Evolutionary conservation across 2,329 filamentous ascomycete species (phyloP).

Genomic region (Fusarium penzigii): DNA sequence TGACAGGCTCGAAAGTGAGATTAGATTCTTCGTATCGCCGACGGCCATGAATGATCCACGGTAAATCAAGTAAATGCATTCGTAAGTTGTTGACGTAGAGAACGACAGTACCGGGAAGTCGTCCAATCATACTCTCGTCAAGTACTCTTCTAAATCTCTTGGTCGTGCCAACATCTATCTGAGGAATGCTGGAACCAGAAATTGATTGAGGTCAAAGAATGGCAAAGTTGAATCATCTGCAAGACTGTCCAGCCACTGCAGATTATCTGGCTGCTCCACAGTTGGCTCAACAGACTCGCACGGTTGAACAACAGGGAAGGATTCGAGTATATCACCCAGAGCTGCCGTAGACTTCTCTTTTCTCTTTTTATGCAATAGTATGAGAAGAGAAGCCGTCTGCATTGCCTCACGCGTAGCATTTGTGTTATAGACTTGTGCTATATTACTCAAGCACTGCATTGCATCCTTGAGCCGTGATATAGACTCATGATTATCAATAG

Average conservation of each 20-base stretch:
- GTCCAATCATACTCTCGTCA: too few relatives aligned
- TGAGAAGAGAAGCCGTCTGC: constrained; percentile 54
- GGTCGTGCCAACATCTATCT: neutral
- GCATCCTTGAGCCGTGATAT: constrained; percentile 50
- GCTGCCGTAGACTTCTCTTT: constrained; percentile 45
- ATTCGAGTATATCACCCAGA: constrained; percentile 41
- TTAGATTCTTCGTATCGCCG: too few relatives aligned
- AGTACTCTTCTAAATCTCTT: too few relatives aligned
- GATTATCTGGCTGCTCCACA: constrained; percentile 20
- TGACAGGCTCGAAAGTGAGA: too few relatives aligned
- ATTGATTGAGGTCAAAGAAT: constrained; percentile 45
- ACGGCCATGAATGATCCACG: too few relatives aligned
- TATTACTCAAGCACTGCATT: constrained; percentile 47
- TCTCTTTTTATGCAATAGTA: constrained; percentile 52
- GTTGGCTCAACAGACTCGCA: constrained; percentile 7
- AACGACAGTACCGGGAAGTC: too few relatives aligned
- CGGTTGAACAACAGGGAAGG: constrained; percentile 29
- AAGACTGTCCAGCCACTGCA: constrained; percentile 41
- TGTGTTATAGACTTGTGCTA: constrained; percentile 46
- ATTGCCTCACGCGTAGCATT: constrained; percentile 53
- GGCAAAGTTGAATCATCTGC: constrained; percentile 45
- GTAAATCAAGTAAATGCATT: too few relatives aligned
- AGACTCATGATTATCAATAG: constrained; percentile 53
- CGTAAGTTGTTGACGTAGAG: too few relatives aligned
- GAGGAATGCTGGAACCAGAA: constrained; percentile 27